A percentile compares a stretch with the other conserved stretches of the same genome.
Evolutionary conservation across 345 rosid species (phyloP).

Genomic region (Euclidium syriacum): DNA sequence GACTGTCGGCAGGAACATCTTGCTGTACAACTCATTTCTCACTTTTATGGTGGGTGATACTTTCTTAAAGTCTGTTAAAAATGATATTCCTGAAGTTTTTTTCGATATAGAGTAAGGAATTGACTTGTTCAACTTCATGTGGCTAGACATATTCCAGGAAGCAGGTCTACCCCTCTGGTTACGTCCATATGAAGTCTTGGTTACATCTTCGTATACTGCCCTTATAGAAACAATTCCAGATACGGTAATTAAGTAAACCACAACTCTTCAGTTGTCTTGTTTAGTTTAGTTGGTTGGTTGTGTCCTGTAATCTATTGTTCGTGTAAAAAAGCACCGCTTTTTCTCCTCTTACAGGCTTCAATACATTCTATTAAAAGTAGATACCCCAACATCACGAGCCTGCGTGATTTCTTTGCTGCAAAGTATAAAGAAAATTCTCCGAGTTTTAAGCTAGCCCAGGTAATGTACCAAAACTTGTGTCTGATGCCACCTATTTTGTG

Average conservation of each 20-base stretch:
- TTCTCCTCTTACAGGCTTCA: constrained; percentile 60
- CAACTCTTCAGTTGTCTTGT: constrained; percentile 1
- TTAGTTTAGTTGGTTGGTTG: not conserved
- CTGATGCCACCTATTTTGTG: not conserved
- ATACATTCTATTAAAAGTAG: constrained; percentile 96
- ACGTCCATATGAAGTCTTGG: constrained; percentile 93
- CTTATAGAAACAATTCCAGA: constrained; percentile 98
- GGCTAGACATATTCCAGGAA: constrained; percentile 95
- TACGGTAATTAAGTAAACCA: constrained; percentile 52
- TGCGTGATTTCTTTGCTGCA: constrained; percentile 89
- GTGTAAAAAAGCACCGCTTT: not conserved
- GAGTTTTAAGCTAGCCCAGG: constrained; percentile 96
- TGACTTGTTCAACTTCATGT: constrained; percentile 18
- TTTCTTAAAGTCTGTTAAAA: too few species aligned
- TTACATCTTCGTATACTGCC: constrained; percentile 97
- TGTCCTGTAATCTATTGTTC: not conserved
- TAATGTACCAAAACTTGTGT: constrained; percentile 31
- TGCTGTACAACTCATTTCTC: constrained; percentile 98
- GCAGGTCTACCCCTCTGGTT: constrained; percentile 99
- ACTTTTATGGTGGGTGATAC: constrained; percentile 73
- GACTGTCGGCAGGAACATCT: constrained; percentile 99
- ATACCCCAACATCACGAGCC: constrained; percentile 73
- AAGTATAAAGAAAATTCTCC: constrained; percentile 84
- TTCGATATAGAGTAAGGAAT: constrained; percentile 7
- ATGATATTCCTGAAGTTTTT: too few species aligned